Percentiles rank a stretch among this genome's conserved stretches.
Conservation (phyloP, 371 early-diverging fungal genomes). For the Mortierella sp. region DNA sequence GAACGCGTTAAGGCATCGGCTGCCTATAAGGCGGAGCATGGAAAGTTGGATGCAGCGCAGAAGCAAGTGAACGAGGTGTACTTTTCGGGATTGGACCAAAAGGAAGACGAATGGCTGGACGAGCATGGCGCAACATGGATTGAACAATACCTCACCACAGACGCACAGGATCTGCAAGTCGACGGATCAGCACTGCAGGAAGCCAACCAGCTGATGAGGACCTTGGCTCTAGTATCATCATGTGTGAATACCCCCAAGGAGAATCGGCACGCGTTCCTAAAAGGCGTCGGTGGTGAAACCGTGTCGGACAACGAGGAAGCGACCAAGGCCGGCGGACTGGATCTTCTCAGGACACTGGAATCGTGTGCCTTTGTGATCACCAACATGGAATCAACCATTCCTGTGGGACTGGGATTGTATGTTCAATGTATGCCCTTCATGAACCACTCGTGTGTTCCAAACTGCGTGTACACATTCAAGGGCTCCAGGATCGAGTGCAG, state of each 20-base stretch:
- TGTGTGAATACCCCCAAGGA: conserved; percentile 34
- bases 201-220: conserved; percentile 25
- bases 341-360: conserved; percentile 20
- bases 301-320: not conserved
- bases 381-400: conserved; percentile 33
- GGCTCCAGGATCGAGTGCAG: conserved; percentile 43
- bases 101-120: conserved; percentile 45
- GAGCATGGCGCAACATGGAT: conserved; percentile 40
- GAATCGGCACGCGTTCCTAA: conserved; percentile 26
- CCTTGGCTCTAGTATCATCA: conserved; percentile 34
- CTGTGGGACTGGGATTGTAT: conserved; percentile 32
- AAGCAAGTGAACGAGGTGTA: conserved; percentile 47
- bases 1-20: conserved; percentile 29
- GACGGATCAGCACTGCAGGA: conserved; percentile 9
- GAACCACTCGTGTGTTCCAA: conserved; percentile 51
- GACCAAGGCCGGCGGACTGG: conserved; percentile 13
- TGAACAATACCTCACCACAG: conserved; percentile 20
- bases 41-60: conserved; percentile 27
- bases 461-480: conserved; percentile 44
- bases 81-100: conserved; percentile 37
- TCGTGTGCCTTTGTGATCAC: conserved; percentile 39
- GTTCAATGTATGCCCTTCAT: conserved; percentile 46
- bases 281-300: conserved; percentile 1
- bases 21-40: conserved; percentile 28
- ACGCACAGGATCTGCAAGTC: conserved; percentile 8